Percentiles rank a stretch among this genome's conserved stretches.
Conservation (phyloP, 2,329 filamentous ascomycete genomes). For the Elsinoe necatrix region DNA sequence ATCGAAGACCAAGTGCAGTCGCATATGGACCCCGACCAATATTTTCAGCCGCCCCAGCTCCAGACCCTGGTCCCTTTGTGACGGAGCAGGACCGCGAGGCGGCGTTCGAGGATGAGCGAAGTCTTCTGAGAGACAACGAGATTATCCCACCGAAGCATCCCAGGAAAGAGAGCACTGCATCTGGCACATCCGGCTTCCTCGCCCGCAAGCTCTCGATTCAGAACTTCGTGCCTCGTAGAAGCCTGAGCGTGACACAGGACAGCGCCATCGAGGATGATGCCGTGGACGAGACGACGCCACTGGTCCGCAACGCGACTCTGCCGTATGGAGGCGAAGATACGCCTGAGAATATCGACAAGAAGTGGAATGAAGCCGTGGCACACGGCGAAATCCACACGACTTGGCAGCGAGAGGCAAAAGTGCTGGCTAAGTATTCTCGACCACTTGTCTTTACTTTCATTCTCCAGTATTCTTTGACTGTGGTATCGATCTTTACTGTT, state of each 20-base stretch:
- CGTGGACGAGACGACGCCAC: slow-evolving; percentile 19
- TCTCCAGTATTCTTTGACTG: slow-evolving; percentile 39
- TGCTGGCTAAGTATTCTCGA: slow-evolving; percentile 48
- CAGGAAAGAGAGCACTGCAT: slow-evolving; percentile 22
- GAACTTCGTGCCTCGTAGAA: slow-evolving; percentile 4
- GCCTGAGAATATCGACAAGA: slow-evolving; percentile 52
- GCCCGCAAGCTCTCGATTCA: slow-evolving; percentile 12
- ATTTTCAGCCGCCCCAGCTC: slow-evolving; percentile 54
- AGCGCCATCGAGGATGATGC: slow-evolving; percentile 12
- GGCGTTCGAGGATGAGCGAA: slow-evolving; percentile 49
- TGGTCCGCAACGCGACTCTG: slow-evolving; percentile 22
- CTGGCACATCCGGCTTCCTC: slow-evolving; percentile 14
- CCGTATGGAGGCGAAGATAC: slow-evolving; percentile 42
- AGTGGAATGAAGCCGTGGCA: slow-evolving; percentile 77
- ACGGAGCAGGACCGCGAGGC: slow-evolving; percentile 46
- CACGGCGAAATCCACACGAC: slow-evolving; percentile 77
- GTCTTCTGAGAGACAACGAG: slow-evolving; percentile 51
- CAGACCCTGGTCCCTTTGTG: slow-evolving; percentile 38
- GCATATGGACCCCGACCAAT: slow-evolving; percentile 63
- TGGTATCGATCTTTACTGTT: slow-evolving; percentile 38
- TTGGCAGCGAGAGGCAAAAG: slow-evolving; percentile 82
- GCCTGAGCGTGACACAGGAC: not conserved
- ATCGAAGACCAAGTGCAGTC: slow-evolving; percentile 69
- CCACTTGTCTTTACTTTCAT: slow-evolving; percentile 38
- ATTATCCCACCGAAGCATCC: slow-evolving; percentile 48